These are phyloP conservation scores for Cystofilobasidium capitatum DNA, from an alignment of 768 basidiomycete species.

Conservation along the genomic window DNA sequence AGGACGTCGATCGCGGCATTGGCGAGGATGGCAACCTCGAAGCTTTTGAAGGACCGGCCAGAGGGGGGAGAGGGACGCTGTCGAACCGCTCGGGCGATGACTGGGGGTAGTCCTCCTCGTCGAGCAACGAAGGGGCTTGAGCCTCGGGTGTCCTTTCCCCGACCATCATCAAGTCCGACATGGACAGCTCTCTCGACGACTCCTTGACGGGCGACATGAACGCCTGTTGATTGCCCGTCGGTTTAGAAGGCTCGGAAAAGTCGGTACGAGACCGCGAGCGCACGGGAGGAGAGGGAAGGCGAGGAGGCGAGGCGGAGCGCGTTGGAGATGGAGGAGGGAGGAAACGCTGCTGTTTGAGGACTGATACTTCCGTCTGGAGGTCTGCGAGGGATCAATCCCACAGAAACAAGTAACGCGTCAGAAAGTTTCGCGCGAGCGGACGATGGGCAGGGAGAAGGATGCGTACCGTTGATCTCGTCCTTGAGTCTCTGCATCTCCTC, in stretches of 20 bases:
- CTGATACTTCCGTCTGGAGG: conserved; percentile 70
- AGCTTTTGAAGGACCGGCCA: not conserved
- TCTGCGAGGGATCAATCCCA: conserved; percentile 45
- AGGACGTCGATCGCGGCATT: not conserved
- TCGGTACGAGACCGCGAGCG: conserved; percentile 17
- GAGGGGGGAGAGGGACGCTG: not conserved
- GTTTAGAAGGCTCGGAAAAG: conserved; percentile 17
- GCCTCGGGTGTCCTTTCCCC: not conserved
- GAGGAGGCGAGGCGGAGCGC: conserved; percentile 29
- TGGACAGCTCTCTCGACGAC: conserved; percentile 46
- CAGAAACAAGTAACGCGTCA: not conserved
- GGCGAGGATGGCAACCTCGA: not conserved
- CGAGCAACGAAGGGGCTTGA: not conserved
- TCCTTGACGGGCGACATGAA: conserved; percentile 40
- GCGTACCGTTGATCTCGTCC: conserved; percentile 81
- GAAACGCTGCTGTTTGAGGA: conserved; percentile 61
- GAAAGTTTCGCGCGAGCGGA: not conserved
- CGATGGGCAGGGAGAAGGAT: not conserved
- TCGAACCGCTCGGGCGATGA: not conserved
- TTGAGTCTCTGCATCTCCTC: conserved; percentile 82
- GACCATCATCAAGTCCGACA: conserved; percentile 18
- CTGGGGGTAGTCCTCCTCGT: not conserved
- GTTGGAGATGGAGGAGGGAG: conserved; percentile 37
- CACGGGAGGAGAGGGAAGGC: conserved; percentile 32
- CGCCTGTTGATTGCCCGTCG: conserved; percentile 29